Evolutionary conservation across 768 basidiomycete species (phyloP), one percentile per base, ranked within the genome.

Genomic region (Antrodiella citrinella): DNA sequence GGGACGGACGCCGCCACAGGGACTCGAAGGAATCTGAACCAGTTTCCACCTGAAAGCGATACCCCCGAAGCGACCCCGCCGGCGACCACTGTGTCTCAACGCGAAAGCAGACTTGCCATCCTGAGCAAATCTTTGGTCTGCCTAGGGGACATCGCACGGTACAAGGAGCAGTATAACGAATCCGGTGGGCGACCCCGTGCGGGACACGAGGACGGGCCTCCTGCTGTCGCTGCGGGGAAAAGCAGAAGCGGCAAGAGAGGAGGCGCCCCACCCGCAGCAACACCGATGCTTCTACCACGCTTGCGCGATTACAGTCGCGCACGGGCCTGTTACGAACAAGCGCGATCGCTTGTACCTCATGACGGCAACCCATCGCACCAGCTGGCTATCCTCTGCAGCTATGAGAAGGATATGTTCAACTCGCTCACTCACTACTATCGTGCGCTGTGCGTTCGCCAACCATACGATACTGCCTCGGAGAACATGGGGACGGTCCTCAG

Each of bases 321-420:
- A 1, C 78, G 80, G 15, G 77, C 79, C 45, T 90, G 83, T 62
- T 99, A 97, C 65, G 82, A 89, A 44, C 86, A 90, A 54, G 94
- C 96, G 2, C 76, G 86, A 38, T 62, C 83, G 24, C 74, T 99
- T 7, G 70, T 88, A 4, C 95, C 96, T 0, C 74, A 85, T 49
- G 90, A 95, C 56, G 96, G 95, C 56, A 94, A 97, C 60, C 80
- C 96, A 0, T 95, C 87, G 18, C 95, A 98, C 64, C 96, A 98
- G 65, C 81, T 98, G 18, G 96, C 95, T 3, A 94, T 97, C 52
- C 77, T 97, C 25, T 79, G 91, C 2, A 82, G 85, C 3, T 94
- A 96, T 65, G 75, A 85, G 57, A 76, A 78, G 54, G 91, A 98
- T 66, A 72, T 77, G n/a, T 92, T 95, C 59, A 68, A 72, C 25